Evolutionary conservation across 805 yeast species (phyloP), one percentile per base, ranked within the genome.

Genomic region (Jamesozyma lodderae): DNA sequence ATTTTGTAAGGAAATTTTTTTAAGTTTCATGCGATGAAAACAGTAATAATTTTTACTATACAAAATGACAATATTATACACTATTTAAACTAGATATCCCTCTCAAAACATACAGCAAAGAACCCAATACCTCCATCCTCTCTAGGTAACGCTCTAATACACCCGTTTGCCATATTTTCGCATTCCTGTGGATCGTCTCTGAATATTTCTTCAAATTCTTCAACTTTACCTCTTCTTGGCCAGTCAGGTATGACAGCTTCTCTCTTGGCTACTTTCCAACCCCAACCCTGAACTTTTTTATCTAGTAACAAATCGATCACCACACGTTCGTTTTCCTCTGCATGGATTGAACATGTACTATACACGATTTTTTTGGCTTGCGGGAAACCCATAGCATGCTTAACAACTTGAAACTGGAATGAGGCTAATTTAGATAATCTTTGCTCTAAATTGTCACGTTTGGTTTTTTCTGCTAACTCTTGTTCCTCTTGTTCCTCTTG

Each of bases 41-140:
- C n/a, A n/a, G n/a, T n/a, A n/a, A n/a, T n/a, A n/a, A n/a, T n/a
- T n/a, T n/a, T n/a, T n/a, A n/a, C n/a, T n/a, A n/a, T n/a, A n/a
- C n/a, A n/a, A n/a, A n/a, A n/a, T n/a, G n/a, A n/a, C n/a, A n/a
- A n/a, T n/a, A n/a, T n/a, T n/a, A n/a, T n/a, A n/a, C n/a, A n/a
- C n/a, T n/a, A n/a, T n/a, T n/a, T n/a, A n/a, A n/a, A n/a, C 18
- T 31, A 38, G 4, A 33, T 10, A 26, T 31, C 34, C 34, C 46
- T 40, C 31, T 83, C 82, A 57, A 92, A 90, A 40, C 92, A 79
- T 1, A 88, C 97, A 0, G 96, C 97, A 62, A 92, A 92, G 57
- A 92, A 92, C 0, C 99, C 99, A 51, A 92, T 92, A n/a, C 98
- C 98, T 22, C 97, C 98, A 57, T 92, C 98, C 31, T 73, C 81